Evolutionary conservation across 2,329 filamentous ascomycete genomes (phyloP).

Genomic region (Apiospora phragmitis): DNA sequence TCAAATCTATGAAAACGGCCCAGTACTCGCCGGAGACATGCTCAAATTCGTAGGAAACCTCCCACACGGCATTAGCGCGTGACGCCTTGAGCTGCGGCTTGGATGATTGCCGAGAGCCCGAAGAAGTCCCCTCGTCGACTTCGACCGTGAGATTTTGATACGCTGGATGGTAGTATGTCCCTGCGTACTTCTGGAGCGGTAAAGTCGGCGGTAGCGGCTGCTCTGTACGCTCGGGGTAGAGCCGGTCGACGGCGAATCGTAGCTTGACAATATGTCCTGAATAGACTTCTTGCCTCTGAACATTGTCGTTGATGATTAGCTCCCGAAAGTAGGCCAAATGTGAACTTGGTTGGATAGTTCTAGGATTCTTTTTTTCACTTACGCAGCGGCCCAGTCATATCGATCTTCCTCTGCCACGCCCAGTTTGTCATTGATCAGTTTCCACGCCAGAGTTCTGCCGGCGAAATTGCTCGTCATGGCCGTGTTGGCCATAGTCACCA

Average conservation of each 20-base stretch:
- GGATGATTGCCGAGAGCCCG: neutral
- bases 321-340: neutral
- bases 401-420: conserved; percentile 33
- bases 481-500: conserved; percentile 47
- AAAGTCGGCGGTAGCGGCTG: conserved; percentile 36
- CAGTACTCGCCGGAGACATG: conserved; percentile 39
- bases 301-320: neutral
- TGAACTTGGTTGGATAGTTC: neutral
- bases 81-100: conserved; percentile 24
- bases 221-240: conserved; percentile 39
- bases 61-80: conserved; percentile 33
- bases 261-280: conserved; percentile 20
- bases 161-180: conserved; percentile 45
- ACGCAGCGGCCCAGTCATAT: conserved; percentile 37
- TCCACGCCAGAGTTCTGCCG: conserved; percentile 35
- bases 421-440: conserved; percentile 42
- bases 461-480: conserved; percentile 37
- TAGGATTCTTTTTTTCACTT: too few species aligned
- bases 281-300: conserved; percentile 22
- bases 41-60: conserved; percentile 31
- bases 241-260: conserved; percentile 32
- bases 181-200: conserved; percentile 37
- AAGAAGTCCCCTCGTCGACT: conserved; percentile 7
- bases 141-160: conserved; percentile 39
- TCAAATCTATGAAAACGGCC: conserved; percentile 31